Conservation (phyloP, 495 filamentous ascomycete species). For the Aspergillus indologenus region DNA sequence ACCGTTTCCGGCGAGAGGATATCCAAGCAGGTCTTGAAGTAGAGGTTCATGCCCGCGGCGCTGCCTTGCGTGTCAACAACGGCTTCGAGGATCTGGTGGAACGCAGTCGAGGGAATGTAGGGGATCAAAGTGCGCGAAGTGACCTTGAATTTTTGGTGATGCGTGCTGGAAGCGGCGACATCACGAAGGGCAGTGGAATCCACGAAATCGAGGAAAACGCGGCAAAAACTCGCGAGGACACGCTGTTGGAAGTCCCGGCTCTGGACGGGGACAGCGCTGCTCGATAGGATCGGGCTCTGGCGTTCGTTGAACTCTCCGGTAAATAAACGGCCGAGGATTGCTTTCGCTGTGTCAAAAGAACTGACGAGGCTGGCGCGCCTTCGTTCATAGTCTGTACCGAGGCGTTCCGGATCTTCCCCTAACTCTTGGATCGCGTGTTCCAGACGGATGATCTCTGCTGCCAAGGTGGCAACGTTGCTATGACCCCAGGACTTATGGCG, state of each 20-base stretch:
- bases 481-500: slow-evolving; percentile 47
- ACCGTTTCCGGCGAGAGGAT: slow-evolving; percentile 16
- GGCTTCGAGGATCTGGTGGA: slow-evolving; percentile 47
- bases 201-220: slow-evolving; percentile 8
- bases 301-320: slow-evolving; percentile 33
- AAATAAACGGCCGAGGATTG: slow-evolving; percentile 32
- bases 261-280: not conserved
- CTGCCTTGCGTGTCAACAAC: slow-evolving; percentile 48
- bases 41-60: slow-evolving; percentile 37
- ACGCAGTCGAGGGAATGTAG: slow-evolving; percentile 36
- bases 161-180: slow-evolving; percentile 17
- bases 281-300: slow-evolving; percentile 5
- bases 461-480: slow-evolving; percentile 42
- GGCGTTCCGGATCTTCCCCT: not conserved
- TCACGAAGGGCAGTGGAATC: slow-evolving; percentile 19
- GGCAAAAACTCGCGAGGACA: slow-evolving; percentile 27
- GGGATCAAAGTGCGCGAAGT: slow-evolving; percentile 19
- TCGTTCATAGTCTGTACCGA: too few species aligned
- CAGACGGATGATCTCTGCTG: slow-evolving; percentile 40
- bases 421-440: slow-evolving; percentile 24
- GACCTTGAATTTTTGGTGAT: slow-evolving; percentile 13
- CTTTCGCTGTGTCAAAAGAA: slow-evolving; percentile 26
- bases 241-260: slow-evolving; percentile 27
- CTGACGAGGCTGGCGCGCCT: not conserved
- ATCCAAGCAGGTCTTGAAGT: slow-evolving; percentile 42